Evolutionary conservation across 345 rosid species (phyloP), one percentile per base, ranked within the genome.

Genomic region (Linum tenue): DNA sequence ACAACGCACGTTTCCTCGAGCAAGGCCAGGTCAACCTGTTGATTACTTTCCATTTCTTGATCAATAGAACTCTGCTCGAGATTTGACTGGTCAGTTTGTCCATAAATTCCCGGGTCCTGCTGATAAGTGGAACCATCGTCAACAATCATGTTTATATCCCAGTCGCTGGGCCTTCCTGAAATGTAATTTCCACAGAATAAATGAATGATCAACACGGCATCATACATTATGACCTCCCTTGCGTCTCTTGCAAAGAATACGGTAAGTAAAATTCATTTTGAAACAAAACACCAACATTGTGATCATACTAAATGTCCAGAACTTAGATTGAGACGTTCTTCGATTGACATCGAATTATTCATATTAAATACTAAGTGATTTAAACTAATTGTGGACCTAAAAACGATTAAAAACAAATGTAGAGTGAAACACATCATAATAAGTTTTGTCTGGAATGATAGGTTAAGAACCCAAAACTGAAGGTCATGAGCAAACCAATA

Each of bases 1-100:
- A 88, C 37, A 53, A 91, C 69, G 75, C 96, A 91, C 39, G 83
- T 79, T 74, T 86, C 92, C 64, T 86, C 94, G 39, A 82, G 80
- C 64, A 74, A 69, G 53, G 60, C 64, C 69, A 67, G 69, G 67
- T 70, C 72, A 51, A 67, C 53, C 14, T 68, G 69, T 63, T 77
- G 73, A 35, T 79, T 61, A 63, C 65, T 63, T 73, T 70, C 76
- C 53, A 53, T 11, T 12, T 63, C 79, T 63, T 72, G 65, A 9
- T 61, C 68, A 48, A 69, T 1, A 10, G 53, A 2, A 48, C 14
- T 15, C 9, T 48, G 14, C 14, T 9, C 53, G 14, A 48, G 12
- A 12, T 3, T 48, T 48, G 53, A 12, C 9, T 48, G 11, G 53
- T 10, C 53, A 48, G 53, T 48, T 48, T 48, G 2, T 48, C 53